Percentiles rank a stretch among this genome's conserved stretches.
phyloP scores from a whole-genome alignment of 2,329 filamentous ascomycete species.

The Metarhizium anisopliae region DNA sequence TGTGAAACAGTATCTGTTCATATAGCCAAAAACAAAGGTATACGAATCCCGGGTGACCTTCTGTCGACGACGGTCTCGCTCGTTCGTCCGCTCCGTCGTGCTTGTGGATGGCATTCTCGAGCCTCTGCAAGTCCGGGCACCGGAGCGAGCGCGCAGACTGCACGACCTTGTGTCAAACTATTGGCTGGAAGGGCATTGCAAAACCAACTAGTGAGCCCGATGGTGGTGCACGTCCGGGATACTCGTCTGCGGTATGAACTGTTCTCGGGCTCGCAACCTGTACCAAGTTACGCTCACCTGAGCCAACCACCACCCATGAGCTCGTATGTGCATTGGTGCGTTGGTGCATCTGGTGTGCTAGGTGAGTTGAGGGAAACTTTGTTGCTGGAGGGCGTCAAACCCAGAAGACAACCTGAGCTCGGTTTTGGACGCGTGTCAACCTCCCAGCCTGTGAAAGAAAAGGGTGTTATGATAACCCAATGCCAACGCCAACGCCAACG shows the following conservation, averaged over 20 bases:
- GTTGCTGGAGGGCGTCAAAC: not conserved
- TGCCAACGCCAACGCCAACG: too few relatives aligned
- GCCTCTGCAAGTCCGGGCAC: not conserved
- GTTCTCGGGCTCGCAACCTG: not conserved
- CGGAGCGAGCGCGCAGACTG: not conserved
- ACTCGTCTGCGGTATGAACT: not conserved
- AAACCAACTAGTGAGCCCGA: not conserved
- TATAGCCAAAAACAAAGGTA: too few relatives aligned
- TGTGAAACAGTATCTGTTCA: too few relatives aligned
- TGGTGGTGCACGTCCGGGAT: not conserved
- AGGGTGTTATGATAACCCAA: not conserved
- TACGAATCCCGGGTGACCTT: not conserved
- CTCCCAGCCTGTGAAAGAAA: not conserved
- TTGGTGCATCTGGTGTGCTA: not conserved
- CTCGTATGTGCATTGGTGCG: not conserved
- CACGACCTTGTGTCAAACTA: not conserved
- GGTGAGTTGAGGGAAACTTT: too few relatives aligned
- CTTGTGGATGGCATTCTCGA: not conserved
- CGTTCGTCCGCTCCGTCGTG: not conserved
- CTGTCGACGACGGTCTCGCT: not conserved
- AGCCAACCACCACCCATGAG: not conserved
- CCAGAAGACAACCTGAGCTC: not conserved
- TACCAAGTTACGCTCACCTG: not conserved
- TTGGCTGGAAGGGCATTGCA: not conserved
- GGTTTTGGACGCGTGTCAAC: not conserved